These are phyloP conservation scores for Diaporthe sp. DNA, from an alignment of 2,329 filamentous ascomycete genomes.

Conservation along the genomic window DNA sequence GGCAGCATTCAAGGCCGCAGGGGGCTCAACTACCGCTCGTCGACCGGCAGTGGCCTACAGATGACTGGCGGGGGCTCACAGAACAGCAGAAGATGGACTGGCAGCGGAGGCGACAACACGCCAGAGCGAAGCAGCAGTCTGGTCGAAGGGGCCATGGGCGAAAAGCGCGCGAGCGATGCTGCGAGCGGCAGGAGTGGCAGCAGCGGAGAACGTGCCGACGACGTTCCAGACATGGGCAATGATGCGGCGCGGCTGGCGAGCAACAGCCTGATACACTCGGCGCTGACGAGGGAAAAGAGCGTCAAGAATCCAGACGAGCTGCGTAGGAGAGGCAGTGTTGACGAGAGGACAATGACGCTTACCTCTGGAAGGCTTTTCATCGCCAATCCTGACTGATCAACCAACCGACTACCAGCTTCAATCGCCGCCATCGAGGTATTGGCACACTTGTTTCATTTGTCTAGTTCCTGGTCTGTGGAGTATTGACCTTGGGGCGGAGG, in stretches of 20 bases:
- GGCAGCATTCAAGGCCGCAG: slow-evolving; percentile 56
- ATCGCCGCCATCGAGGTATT: neutral
- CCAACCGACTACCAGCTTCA: neutral
- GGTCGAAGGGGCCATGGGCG: slow-evolving; percentile 54
- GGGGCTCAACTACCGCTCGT: slow-evolving; percentile 60
- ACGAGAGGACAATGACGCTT: slow-evolving; percentile 83
- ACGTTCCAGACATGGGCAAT: slow-evolving; percentile 63
- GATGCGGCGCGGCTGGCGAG: slow-evolving; percentile 62
- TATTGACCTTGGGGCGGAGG: neutral
- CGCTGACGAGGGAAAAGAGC: slow-evolving; percentile 72
- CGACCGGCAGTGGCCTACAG: slow-evolving; percentile 43
- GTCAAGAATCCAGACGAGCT: slow-evolving; percentile 77
- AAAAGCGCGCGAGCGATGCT: slow-evolving; percentile 50
- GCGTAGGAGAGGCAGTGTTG: slow-evolving; percentile 81
- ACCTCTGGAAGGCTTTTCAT: slow-evolving; percentile 81
- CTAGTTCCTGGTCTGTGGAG: slow-evolving; percentile 20
- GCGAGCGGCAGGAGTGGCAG: slow-evolving; percentile 64
- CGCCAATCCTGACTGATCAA: slow-evolving; percentile 78
- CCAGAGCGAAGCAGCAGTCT: slow-evolving; percentile 66
- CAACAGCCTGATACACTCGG: slow-evolving; percentile 68
- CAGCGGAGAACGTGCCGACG: slow-evolving; percentile 70
- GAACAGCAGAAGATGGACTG: slow-evolving; percentile 34
- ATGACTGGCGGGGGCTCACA: slow-evolving; percentile 35
- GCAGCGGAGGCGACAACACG: slow-evolving; percentile 49
- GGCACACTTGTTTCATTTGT: slow-evolving; percentile 22